Evolutionary conservation across 2,329 filamentous ascomycete genomes (phyloP).

Genomic region (Waltergamsia citrina): DNA sequence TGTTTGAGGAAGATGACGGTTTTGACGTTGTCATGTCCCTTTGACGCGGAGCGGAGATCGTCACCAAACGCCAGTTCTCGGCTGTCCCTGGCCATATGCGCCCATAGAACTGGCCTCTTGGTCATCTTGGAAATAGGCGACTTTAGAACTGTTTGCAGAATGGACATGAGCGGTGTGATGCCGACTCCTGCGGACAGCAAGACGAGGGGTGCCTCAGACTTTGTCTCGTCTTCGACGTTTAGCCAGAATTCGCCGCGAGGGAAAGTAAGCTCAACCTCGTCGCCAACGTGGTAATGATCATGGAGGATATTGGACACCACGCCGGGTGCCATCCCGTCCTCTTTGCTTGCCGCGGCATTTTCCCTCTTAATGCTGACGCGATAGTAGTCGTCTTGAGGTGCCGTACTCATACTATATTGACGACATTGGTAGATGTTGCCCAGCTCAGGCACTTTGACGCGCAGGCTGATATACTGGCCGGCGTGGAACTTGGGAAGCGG

Average conservation of each 20-base stretch:
- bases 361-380: slow-evolving; percentile 68
- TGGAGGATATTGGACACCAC: slow-evolving; percentile 45
- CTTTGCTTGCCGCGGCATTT: slow-evolving; percentile 23
- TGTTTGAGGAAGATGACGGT: slow-evolving; percentile 48
- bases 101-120: slow-evolving; percentile 45
- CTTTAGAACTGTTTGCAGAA: slow-evolving; percentile 45
- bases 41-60: no score
- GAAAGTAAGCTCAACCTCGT: slow-evolving; percentile 43
- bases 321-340: slow-evolving; percentile 30
- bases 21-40: slow-evolving; percentile 19
- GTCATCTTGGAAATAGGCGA: slow-evolving; percentile 14
- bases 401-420: slow-evolving; percentile 67
- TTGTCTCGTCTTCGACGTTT: slow-evolving; percentile 29
- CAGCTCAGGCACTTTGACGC: slow-evolving; percentile 49
- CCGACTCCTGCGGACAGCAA: slow-evolving; percentile 62
- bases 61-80: slow-evolving; percentile 27
- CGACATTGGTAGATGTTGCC: slow-evolving; percentile 55
- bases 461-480: slow-evolving; percentile 65
- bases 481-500: slow-evolving; percentile 53
- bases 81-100: slow-evolving; percentile 50
- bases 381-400: slow-evolving; percentile 41
- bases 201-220: slow-evolving; percentile 45
- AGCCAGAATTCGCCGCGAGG: slow-evolving; percentile 55
- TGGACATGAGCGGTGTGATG: slow-evolving; percentile 55
- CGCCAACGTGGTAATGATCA: slow-evolving; percentile 34